phyloP scores from a whole-genome alignment of 2,329 filamentous ascomycete species.

The Fusarium palustre region DNA sequence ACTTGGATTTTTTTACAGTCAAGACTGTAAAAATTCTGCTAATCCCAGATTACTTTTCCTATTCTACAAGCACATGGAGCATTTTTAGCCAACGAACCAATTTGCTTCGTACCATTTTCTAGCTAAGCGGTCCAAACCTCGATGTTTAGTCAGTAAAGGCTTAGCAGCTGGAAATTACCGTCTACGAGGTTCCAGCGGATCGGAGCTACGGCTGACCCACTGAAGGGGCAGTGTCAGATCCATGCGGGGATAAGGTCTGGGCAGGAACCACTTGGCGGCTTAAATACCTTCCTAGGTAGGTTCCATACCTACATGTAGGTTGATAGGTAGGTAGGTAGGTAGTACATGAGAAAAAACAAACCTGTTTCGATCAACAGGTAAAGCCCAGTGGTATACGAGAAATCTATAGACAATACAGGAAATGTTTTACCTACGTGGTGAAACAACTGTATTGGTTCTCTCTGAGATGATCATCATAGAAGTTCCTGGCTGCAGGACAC shows the following conservation, averaged over 20 bases:
- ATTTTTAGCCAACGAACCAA: no score
- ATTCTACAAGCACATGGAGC: background rate
- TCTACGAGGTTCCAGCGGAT: conserved; percentile 25
- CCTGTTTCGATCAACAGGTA: background rate
- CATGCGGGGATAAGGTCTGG: conserved; percentile 5
- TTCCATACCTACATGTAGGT: no score
- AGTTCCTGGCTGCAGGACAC: background rate
- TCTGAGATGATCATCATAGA: no score
- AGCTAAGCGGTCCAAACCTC: background rate
- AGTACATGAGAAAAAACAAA: background rate
- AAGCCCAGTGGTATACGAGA: background rate
- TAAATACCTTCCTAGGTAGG: no score
- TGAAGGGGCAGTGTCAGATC: conserved; percentile 26
- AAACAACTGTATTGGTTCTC: background rate
- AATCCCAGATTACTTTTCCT: background rate
- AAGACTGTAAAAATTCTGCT: background rate
- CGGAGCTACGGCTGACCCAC: conserved; percentile 31
- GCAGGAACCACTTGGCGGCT: conserved; percentile 4
- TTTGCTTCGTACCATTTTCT: background rate
- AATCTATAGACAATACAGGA: background rate
- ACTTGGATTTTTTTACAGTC: background rate
- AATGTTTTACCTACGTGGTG: background rate
- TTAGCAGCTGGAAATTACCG: conserved; percentile 8
- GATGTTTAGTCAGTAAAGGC: conserved; percentile 5
- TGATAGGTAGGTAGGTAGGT: no score